phyloP scores from a whole-genome alignment of 768 basidiomycete genomes.

The Calocera cornea region DNA sequence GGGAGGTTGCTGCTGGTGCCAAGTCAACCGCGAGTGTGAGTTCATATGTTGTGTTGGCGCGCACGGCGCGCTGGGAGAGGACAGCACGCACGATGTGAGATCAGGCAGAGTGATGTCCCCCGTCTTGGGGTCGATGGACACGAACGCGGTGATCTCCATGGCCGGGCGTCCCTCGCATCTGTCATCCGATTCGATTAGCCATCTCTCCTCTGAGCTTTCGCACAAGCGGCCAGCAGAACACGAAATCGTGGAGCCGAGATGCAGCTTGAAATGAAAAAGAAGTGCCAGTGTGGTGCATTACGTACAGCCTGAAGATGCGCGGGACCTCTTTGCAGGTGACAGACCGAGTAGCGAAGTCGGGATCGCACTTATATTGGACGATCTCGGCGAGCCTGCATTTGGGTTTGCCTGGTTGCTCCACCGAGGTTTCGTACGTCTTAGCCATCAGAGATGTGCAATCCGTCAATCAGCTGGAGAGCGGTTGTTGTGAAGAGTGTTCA shows the following conservation, averaged over 20 bases:
- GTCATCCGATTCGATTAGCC: background rate
- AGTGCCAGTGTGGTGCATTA: slow-evolving; percentile 50
- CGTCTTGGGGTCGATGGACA: slow-evolving; percentile 9
- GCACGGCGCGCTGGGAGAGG: background rate
- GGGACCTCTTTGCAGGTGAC: slow-evolving; percentile 14
- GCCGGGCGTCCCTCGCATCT: slow-evolving; percentile 57
- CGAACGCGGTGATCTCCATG: slow-evolving; percentile 49
- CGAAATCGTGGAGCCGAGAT: background rate
- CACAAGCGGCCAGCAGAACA: background rate
- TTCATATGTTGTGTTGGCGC: background rate
- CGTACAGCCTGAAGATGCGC: slow-evolving; percentile 44
- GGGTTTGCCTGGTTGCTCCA: background rate
- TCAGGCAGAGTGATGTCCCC: slow-evolving; percentile 10
- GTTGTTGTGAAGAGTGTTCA: background rate
- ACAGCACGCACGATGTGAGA: slow-evolving; percentile 3
- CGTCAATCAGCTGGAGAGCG: background rate
- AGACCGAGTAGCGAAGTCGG: background rate
- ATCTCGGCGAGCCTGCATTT: background rate
- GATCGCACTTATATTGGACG: background rate
- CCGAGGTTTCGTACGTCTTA: slow-evolving; percentile 3
- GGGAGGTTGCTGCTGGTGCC: slow-evolving; percentile 2
- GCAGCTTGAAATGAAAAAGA: slow-evolving; percentile 28
- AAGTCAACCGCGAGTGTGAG: no score
- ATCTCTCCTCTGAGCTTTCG: background rate
- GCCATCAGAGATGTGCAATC: background rate